phyloP scores from a whole-genome alignment of 805 yeast genomes.

The Hanseniaspora occidentalis region DNA sequence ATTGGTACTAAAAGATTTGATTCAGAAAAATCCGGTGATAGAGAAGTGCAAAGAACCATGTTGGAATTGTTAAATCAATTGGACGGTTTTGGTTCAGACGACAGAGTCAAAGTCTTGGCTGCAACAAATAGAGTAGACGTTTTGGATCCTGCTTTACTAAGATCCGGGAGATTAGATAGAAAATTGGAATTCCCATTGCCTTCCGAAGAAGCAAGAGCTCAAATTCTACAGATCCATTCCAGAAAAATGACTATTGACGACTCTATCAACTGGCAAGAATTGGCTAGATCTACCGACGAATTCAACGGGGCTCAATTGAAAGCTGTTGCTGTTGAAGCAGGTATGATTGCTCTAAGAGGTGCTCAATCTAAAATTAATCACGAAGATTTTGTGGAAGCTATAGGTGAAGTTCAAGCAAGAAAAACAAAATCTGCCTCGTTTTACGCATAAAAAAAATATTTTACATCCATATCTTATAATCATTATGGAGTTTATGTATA shows the following conservation, averaged over 20 bases:
- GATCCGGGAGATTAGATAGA: slow-evolving; percentile 96
- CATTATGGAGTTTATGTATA: neutral
- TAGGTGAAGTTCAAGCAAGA: slow-evolving; percentile 96
- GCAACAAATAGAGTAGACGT: slow-evolving; percentile 98
- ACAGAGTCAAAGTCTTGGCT: slow-evolving; percentile 91
- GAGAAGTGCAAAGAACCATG: slow-evolving; percentile 99
- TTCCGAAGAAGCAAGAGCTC: slow-evolving; percentile 93
- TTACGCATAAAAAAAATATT: slow-evolving; percentile 89
- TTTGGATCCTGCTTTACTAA: slow-evolving; percentile 92
- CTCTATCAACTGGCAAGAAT: slow-evolving; percentile 92
- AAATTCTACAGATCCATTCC: slow-evolving; percentile 92
- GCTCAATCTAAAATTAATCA: slow-evolving; percentile 87
- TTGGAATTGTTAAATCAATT: slow-evolving; percentile 91
- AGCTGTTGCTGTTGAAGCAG: slow-evolving; percentile 98
- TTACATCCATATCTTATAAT: neutral
- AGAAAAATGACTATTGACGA: slow-evolving; percentile 91
- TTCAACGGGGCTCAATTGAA: slow-evolving; percentile 98
- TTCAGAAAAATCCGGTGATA: slow-evolving; percentile 92
- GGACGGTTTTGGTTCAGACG: slow-evolving; percentile 97
- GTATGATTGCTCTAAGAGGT: slow-evolving; percentile 96
- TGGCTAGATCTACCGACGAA: slow-evolving; percentile 96
- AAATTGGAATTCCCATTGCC: slow-evolving; percentile 98
- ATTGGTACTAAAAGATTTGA: slow-evolving; percentile 98
- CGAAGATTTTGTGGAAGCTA: slow-evolving; percentile 97
- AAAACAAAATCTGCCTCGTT: slow-evolving; percentile 90